phyloP scores from a whole-genome alignment of 371 early-diverging fungal genomes.

The Saksenaea oblongispora region DNA sequence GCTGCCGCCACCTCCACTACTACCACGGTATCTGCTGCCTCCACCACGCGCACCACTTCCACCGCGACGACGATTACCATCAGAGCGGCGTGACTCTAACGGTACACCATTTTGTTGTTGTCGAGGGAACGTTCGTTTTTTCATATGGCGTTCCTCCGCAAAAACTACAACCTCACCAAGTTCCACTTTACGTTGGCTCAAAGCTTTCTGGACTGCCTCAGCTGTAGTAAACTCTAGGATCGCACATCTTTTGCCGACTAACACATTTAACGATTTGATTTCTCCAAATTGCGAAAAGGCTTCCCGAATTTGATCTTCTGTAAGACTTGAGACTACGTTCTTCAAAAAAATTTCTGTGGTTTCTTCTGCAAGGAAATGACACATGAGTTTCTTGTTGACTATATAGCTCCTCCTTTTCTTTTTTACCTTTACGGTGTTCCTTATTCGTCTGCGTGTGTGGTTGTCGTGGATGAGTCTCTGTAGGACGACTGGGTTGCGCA shows the following conservation, averaged over 20 bases:
- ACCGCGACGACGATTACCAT: conserved; percentile 12
- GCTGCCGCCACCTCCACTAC: neutral
- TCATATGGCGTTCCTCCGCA: conserved; percentile 40
- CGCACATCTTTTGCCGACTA: conserved; percentile 25
- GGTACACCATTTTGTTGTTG: conserved; percentile 8
- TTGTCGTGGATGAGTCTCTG: neutral
- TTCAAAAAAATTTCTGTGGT: conserved; percentile 44
- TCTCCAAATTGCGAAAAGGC: conserved; percentile 42
- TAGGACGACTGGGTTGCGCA: neutral
- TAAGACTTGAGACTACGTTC: conserved; percentile 26
- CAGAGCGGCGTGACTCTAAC: conserved; percentile 15
- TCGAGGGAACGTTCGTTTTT: conserved; percentile 17
- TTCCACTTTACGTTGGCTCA: conserved; percentile 34
- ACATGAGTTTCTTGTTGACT: neutral
- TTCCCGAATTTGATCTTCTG: conserved; percentile 36
- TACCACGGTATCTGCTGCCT: conserved; percentile 19
- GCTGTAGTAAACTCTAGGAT: conserved; percentile 38
- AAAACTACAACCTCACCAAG: conserved; percentile 24
- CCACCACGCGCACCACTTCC: conserved; percentile 18
- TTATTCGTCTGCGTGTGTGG: conserved; percentile 7
- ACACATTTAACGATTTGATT: conserved; percentile 31
- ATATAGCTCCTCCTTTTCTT: neutral
- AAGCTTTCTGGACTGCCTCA: conserved; percentile 44
- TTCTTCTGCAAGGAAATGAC: conserved; percentile 1
- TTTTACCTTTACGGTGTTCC: conserved; percentile 15